These are phyloP conservation scores for Scheffersomyces coipomensis DNA, from an alignment of 805 yeast species.

Conservation along the genomic window DNA sequence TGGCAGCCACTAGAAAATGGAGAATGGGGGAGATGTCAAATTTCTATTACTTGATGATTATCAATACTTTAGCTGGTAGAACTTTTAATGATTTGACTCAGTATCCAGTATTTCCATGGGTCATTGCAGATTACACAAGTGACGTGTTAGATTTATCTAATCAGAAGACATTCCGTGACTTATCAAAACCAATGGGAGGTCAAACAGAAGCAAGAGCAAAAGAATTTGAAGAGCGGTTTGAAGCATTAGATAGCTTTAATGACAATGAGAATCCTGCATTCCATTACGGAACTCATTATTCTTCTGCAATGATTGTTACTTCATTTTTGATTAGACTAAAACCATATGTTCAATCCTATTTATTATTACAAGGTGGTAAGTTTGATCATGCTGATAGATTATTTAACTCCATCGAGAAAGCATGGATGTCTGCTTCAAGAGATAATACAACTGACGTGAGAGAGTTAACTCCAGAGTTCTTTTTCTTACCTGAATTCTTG, in stretches of 20 bases:
- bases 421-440: conserved; percentile 77
- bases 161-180: conserved; percentile 65
- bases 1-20: conserved; percentile 70
- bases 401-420: conserved; percentile 69
- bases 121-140: conserved; percentile 77
- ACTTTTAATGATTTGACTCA: conserved; percentile 88
- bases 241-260: conserved; percentile 61
- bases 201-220: conserved; percentile 60
- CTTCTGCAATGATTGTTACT: conserved; percentile 91
- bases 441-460: conserved; percentile 87
- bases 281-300: conserved; percentile 91
- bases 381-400: conserved; percentile 87
- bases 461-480: conserved; percentile 85
- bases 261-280: conserved; percentile 69
- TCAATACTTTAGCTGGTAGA: conserved; percentile 84
- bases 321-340: conserved; percentile 73
- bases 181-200: conserved; percentile 91
- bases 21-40: conserved; percentile 74
- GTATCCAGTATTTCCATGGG: conserved; percentile 92
- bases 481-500: conserved; percentile 76
- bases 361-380: conserved; percentile 79
- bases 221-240: conserved; percentile 69
- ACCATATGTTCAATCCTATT: conserved; percentile 79
- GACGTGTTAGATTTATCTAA: conserved; percentile 63
- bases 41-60: conserved; percentile 74